Conservation (phyloP, 129 eudicot species). For the Mikania micrantha region DNA sequence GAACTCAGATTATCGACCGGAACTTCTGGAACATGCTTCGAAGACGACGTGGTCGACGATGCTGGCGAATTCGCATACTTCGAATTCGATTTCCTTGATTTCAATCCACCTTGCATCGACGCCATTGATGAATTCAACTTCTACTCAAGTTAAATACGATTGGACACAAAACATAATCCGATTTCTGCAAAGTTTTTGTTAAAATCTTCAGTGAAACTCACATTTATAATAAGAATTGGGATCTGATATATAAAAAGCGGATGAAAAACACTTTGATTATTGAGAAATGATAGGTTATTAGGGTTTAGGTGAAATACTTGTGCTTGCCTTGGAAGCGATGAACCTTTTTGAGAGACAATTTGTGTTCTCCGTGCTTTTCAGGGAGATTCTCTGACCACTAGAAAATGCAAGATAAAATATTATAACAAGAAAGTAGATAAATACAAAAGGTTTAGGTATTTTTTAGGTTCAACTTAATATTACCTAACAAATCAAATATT, state of each 20-base stretch:
- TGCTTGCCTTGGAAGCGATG: conserved; percentile 63
- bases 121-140: conserved; percentile 41
- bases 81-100: conserved; percentile 29
- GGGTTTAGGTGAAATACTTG: conserved; percentile 12
- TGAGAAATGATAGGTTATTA: conserved; percentile 1
- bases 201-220: background rate
- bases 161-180: conserved; percentile 9
- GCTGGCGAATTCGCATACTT: conserved; percentile 41
- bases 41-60: conserved; percentile 60
- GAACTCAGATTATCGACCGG: conserved; percentile 49
- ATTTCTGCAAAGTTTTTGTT: background rate
- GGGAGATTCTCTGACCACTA: conserved; percentile 13
- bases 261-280: conserved; percentile 26
- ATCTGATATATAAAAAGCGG: conserved; percentile 16
- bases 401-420: conserved; percentile 10
- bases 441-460: background rate
- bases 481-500: no score
- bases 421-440: background rate
- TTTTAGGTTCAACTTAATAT: no score
- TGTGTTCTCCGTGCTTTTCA: conserved; percentile 11
- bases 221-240: background rate
- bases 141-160: background rate
- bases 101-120: conserved; percentile 38
- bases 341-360: conserved; percentile 28
- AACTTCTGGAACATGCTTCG: conserved; percentile 54